Conservation (phyloP, 2,329 filamentous ascomycete genomes). For the Chalaropsis ovoidea region DNA sequence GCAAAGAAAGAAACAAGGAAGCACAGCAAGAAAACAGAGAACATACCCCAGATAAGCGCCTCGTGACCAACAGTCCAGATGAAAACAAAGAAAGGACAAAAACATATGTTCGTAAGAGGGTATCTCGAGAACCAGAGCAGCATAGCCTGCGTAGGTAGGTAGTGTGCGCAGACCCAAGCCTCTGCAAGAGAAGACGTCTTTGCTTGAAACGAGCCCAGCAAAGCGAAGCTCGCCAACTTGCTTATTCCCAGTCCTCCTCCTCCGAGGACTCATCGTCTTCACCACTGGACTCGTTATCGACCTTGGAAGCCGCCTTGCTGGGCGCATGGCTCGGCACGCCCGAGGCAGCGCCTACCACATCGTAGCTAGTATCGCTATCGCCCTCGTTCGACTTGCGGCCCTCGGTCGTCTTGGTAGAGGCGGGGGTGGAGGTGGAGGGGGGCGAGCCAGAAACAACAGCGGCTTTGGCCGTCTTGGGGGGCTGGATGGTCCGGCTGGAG, state of each 20-base stretch:
- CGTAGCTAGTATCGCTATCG: slow-evolving; percentile 92
- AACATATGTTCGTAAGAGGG: slow-evolving; percentile 23
- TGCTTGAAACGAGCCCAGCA: background rate
- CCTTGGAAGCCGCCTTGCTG: slow-evolving; percentile 33
- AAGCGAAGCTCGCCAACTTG: background rate
- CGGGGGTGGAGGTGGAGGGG: slow-evolving; percentile 30
- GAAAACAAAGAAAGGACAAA: slow-evolving; percentile 14
- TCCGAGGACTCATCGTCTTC: slow-evolving; percentile 49
- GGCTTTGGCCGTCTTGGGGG: slow-evolving; percentile 30
- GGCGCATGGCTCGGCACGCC: slow-evolving; percentile 70
- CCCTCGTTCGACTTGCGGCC: slow-evolving; percentile 72
- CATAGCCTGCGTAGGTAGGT: too few relatives aligned
- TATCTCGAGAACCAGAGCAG: slow-evolving; percentile 7
- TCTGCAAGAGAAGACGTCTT: background rate
- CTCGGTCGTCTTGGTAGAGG: slow-evolving; percentile 44
- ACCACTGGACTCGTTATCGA: slow-evolving; percentile 48
- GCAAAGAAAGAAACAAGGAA: slow-evolving; percentile 1
- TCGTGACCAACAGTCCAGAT: slow-evolving; percentile 16
- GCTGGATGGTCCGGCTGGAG: slow-evolving; percentile 53
- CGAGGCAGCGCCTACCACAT: slow-evolving; percentile 71
- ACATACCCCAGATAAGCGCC: slow-evolving; percentile 17
- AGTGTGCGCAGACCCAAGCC: too few relatives aligned
- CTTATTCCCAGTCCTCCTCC: slow-evolving; percentile 61
- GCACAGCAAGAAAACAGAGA: background rate
- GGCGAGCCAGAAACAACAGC: slow-evolving; percentile 26